Evolutionary conservation across 2,329 filamentous ascomycete genomes (phyloP).

Genomic region (Periconia sp.): DNA sequence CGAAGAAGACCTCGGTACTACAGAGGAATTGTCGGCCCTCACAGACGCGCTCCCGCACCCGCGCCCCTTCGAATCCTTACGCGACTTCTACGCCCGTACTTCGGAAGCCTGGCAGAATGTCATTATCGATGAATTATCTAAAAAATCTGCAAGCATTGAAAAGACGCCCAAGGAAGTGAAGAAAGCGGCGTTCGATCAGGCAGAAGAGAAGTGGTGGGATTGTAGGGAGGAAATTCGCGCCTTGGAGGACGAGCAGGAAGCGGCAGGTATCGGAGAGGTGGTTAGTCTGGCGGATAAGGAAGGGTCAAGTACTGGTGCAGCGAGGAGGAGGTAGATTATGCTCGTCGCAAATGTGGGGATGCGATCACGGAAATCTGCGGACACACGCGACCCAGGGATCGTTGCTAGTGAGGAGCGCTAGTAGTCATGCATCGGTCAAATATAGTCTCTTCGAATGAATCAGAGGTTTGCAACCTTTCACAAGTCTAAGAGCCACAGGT

Average conservation of each 20-base stretch:
- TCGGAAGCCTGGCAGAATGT: constrained; percentile 90
- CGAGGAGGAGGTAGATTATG: constrained; percentile 38
- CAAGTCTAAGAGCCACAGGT: too few relatives aligned
- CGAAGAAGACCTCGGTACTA: constrained; percentile 52
- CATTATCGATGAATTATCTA: constrained; percentile 75
- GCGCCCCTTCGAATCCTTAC: constrained; percentile 84
- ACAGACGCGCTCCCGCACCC: constrained; percentile 75
- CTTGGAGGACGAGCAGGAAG: constrained; percentile 95
- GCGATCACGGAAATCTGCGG: not conserved
- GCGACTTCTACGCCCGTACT: constrained; percentile 91
- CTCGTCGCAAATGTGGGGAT: too few relatives aligned
- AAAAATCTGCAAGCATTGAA: constrained; percentile 63
- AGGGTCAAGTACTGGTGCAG: constrained; percentile 48
- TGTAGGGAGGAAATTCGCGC: constrained; percentile 90
- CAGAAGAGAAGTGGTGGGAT: constrained; percentile 99
- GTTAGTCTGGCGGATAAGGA: constrained; percentile 80
- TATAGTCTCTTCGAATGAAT: too few relatives aligned
- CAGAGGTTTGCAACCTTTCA: constrained; percentile 4
- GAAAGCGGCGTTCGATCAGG: constrained; percentile 85
- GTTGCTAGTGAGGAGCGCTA: too few relatives aligned
- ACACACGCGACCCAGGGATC: too few relatives aligned
- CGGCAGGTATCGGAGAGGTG: constrained; percentile 91
- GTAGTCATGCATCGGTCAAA: too few relatives aligned
- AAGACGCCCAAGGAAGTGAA: constrained; percentile 87
- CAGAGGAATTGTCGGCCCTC: constrained; percentile 62